Evolutionary conservation across 2,329 filamentous ascomycete genomes (phyloP).

Genomic region (Venturia pyrina): DNA sequence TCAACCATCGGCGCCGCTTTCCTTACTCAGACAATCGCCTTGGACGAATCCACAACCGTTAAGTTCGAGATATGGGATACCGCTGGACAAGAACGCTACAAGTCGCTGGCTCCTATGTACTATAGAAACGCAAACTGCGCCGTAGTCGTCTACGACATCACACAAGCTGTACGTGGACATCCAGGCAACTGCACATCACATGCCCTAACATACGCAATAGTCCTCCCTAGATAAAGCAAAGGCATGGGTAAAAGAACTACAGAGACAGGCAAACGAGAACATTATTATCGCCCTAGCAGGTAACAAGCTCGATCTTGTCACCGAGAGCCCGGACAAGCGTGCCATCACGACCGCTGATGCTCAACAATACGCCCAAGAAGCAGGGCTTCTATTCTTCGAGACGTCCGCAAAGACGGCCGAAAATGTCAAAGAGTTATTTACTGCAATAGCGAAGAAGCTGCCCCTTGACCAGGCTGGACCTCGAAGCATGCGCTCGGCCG

Average conservation of each 20-base stretch:
- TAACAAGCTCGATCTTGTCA: constrained; percentile 95
- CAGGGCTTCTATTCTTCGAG: constrained; percentile 93
- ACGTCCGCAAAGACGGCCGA: constrained; percentile 96
- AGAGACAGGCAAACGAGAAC: constrained; percentile 98
- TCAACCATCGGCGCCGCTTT: constrained; percentile 98
- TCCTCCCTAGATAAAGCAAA: constrained; percentile 97
- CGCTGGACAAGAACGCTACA: constrained; percentile 96
- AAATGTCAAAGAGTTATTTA: constrained; percentile 93
- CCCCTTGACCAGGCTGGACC: constrained; percentile 94
- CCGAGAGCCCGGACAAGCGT: constrained; percentile 89
- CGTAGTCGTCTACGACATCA: constrained; percentile 98
- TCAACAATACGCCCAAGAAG: constrained; percentile 89
- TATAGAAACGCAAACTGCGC: constrained; percentile 99
- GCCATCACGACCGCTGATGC: constrained; percentile 83
- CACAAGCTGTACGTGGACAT: constrained; percentile 70
- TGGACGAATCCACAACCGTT: constrained; percentile 96
- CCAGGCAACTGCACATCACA: constrained; percentile 7
- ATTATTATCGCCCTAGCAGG: constrained; percentile 97
- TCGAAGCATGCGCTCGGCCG: constrained; percentile 61
- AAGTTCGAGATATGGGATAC: constrained; percentile 99
- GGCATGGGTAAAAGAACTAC: constrained; percentile 97
- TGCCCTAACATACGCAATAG: constrained; percentile 37
- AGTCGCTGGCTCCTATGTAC: constrained; percentile 98
- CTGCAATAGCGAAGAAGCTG: constrained; percentile 93
- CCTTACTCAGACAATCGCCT: constrained; percentile 95